Conservation (phyloP, 192 early-diverging fungal species). For the Linnemannia elongata region DNA sequence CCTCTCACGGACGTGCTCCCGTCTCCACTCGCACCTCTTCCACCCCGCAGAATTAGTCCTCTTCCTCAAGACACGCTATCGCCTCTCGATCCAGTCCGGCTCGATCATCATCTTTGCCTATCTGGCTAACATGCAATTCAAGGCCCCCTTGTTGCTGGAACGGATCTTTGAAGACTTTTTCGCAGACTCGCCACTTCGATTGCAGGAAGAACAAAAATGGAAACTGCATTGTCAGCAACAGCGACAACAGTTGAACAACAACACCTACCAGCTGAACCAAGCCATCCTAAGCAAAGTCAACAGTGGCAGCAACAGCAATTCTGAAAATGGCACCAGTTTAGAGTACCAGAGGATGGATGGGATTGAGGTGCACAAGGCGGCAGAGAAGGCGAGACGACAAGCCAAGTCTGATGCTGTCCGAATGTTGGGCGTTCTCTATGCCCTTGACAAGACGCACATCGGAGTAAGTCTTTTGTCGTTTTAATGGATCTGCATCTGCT, state of each 20-base stretch:
- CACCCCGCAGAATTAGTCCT: constrained; percentile 51
- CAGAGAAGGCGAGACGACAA: constrained; percentile 33
- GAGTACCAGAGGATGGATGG: constrained; percentile 20
- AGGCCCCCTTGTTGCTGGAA: constrained; percentile 53
- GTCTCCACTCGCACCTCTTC: constrained; percentile 44
- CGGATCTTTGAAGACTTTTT: constrained; percentile 64
- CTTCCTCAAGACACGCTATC: constrained; percentile 56
- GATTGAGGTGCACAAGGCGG: constrained; percentile 21
- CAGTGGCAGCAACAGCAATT: not conserved
- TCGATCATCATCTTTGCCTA: constrained; percentile 61
- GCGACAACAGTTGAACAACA: constrained; percentile 12
- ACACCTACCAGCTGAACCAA: constrained; percentile 15
- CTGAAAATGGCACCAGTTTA: not conserved
- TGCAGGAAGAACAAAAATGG: constrained; percentile 22
- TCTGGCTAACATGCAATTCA: constrained; percentile 56
- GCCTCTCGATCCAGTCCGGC: constrained; percentile 55
- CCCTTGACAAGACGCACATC: constrained; percentile 53
- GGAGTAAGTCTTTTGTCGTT: constrained; percentile 24
- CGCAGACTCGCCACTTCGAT: constrained; percentile 31
- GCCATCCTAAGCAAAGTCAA: not conserved
- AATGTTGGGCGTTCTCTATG: constrained; percentile 54
- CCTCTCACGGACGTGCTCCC: constrained; percentile 46
- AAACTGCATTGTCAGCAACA: constrained; percentile 9
- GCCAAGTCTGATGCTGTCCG: constrained; percentile 53
- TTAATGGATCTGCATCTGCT: not conserved